Conservation (phyloP, 2,329 filamentous ascomycete species). For the Paecilomyces formosus region DNA sequence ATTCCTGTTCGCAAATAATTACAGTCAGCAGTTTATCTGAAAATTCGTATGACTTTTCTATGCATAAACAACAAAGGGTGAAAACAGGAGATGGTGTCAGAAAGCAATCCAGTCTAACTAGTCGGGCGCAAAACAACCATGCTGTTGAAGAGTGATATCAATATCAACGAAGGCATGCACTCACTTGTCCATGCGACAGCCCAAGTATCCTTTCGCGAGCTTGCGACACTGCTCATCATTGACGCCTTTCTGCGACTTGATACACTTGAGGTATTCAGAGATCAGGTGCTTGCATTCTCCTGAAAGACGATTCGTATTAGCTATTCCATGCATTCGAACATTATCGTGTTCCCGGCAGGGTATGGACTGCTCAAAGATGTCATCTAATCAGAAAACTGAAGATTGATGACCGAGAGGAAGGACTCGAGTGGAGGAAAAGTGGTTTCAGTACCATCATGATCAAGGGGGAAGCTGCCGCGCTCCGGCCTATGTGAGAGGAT, state of each 20-base stretch:
- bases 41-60: background rate
- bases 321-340: background rate
- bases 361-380: background rate
- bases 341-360: background rate
- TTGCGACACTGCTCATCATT: slow-evolving; percentile 81
- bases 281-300: slow-evolving; percentile 93
- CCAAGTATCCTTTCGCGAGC: slow-evolving; percentile 80
- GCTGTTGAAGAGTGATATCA: background rate
- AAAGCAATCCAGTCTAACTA: background rate
- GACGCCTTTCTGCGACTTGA: slow-evolving; percentile 73
- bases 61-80: background rate
- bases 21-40: background rate
- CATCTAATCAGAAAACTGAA: background rate
- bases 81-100: background rate
- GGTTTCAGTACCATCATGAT: slow-evolving; percentile 69
- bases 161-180: background rate
- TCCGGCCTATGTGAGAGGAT: slow-evolving; percentile 56
- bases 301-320: slow-evolving; percentile 26
- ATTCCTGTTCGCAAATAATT: slow-evolving; percentile 52
- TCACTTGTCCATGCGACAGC: slow-evolving; percentile 91
- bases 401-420: background rate
- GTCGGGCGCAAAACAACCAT: background rate
- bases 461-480: slow-evolving; percentile 89
- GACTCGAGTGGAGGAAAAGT: background rate
- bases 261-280: slow-evolving; percentile 74